phyloP scores from a whole-genome alignment of 352 stramenopile species.

The Pythium monospermum region DNA sequence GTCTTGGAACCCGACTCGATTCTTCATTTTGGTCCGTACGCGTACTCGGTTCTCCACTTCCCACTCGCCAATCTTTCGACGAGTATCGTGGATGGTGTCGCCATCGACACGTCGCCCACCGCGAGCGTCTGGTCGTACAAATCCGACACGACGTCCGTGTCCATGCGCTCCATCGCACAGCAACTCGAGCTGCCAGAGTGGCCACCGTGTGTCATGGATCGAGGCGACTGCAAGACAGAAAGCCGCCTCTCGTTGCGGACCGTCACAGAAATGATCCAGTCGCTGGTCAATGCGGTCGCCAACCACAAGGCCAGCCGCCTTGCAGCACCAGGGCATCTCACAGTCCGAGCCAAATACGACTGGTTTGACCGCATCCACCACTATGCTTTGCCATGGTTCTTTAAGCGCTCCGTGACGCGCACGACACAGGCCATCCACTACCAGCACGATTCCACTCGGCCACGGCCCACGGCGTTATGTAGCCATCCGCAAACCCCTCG shows the following conservation, averaged over 20 bases:
- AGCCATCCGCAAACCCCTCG: neutral
- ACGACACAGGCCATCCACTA: slow-evolving; percentile 20
- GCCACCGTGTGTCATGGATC: neutral
- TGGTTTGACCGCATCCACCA: slow-evolving; percentile 43
- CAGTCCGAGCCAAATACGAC: slow-evolving; percentile 13
- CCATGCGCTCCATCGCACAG: slow-evolving; percentile 1
- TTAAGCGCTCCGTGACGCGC: slow-evolving; percentile 1
- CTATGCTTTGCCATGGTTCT: slow-evolving; percentile 23
- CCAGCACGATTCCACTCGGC: neutral
- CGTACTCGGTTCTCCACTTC: slow-evolving; percentile 1
- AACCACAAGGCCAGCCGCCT: neutral
- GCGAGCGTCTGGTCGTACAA: slow-evolving; percentile 6
- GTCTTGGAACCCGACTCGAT: slow-evolving; percentile 1
- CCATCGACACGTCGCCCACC: neutral
- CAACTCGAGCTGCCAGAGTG: neutral
- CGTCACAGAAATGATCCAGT: slow-evolving; percentile 5
- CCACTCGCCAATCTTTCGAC: neutral
- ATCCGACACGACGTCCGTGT: slow-evolving; percentile 10
- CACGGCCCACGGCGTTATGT: too few relatives aligned
- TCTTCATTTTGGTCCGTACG: slow-evolving; percentile 9
- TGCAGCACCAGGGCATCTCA: neutral
- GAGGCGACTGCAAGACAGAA: neutral
- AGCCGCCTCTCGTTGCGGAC: neutral
- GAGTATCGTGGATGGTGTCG: neutral
- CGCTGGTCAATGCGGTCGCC: slow-evolving; percentile 9